Conservation (phyloP, 108 stramenopile species). For the Schizochytrium sp. region DNA sequence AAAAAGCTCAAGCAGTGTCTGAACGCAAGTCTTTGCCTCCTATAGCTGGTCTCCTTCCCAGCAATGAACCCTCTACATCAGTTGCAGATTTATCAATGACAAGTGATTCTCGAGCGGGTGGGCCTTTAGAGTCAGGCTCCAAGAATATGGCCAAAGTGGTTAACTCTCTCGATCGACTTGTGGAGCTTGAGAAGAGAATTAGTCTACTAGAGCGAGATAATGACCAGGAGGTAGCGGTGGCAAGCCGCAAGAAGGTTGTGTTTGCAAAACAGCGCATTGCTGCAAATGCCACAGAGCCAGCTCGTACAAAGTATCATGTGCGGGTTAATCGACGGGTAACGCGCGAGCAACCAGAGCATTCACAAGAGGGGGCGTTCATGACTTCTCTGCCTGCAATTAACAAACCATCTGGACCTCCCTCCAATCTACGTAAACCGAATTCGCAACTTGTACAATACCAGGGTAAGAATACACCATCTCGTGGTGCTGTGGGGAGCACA, state of each 20-base stretch:
- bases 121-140: neutral
- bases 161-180: slow-evolving; percentile 72
- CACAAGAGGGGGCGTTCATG: slow-evolving; percentile 57
- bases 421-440: too few relatives aligned
- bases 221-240: neutral
- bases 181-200: slow-evolving; percentile 75
- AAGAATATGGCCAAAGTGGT: slow-evolving; percentile 63
- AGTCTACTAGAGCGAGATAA: slow-evolving; percentile 66
- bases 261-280: slow-evolving; percentile 50
- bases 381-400: neutral
- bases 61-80: neutral
- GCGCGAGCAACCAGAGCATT: slow-evolving; percentile 42
- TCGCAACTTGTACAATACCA: too few relatives aligned
- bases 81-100: neutral
- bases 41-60: neutral
- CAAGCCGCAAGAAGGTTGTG: neutral
- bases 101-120: neutral
- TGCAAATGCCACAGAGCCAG: neutral
- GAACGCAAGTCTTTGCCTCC: neutral
- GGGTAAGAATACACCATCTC: too few relatives aligned
- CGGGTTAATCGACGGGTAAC: neutral
- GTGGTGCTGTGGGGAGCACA: slow-evolving; percentile 28
- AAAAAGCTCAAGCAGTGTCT: neutral
- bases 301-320: slow-evolving; percentile 39
- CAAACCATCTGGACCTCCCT: neutral